These are phyloP conservation scores for Aulographum hederae DNA, from an alignment of 2,329 filamentous ascomycete genomes.

Conservation along the genomic window DNA sequence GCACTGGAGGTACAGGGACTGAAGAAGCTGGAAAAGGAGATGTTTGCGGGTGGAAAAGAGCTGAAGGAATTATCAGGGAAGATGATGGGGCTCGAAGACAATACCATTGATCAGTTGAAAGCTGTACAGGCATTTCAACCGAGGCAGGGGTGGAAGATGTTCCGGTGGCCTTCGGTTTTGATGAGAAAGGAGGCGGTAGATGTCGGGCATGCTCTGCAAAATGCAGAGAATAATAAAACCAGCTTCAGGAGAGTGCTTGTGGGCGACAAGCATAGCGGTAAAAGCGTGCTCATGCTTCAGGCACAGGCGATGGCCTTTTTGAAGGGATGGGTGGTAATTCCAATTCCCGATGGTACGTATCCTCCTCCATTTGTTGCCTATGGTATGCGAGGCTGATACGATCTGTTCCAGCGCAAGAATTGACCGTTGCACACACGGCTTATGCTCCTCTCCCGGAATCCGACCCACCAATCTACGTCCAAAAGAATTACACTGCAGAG, in stretches of 20 bases:
- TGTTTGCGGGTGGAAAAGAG: constrained; percentile 12
- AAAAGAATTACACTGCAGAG: constrained; percentile 58
- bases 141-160: constrained; percentile 74
- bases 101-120: constrained; percentile 61
- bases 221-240: constrained; percentile 12
- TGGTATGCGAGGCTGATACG: not conserved
- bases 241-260: constrained; percentile 48
- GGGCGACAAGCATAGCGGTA: constrained; percentile 60
- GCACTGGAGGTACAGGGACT: constrained; percentile 61
- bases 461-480: constrained; percentile 43
- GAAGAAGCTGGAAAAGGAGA: constrained; percentile 19
- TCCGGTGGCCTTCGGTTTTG: constrained; percentile 63
- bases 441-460: constrained; percentile 51
- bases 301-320: constrained; percentile 64
- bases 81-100: constrained; percentile 52
- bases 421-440: constrained; percentile 62
- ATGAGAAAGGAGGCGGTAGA: constrained; percentile 62
- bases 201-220: constrained; percentile 42
- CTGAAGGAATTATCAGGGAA: too few species aligned
- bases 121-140: constrained; percentile 81
- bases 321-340: constrained; percentile 76
- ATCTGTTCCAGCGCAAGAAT: constrained; percentile 47
- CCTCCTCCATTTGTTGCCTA: not conserved
- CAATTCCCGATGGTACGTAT: constrained; percentile 69
- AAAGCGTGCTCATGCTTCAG: constrained; percentile 74